Base-by-base conservation (phyloP, 1,284 basidiomycete genomes). In the Tilletia indica region DNA sequence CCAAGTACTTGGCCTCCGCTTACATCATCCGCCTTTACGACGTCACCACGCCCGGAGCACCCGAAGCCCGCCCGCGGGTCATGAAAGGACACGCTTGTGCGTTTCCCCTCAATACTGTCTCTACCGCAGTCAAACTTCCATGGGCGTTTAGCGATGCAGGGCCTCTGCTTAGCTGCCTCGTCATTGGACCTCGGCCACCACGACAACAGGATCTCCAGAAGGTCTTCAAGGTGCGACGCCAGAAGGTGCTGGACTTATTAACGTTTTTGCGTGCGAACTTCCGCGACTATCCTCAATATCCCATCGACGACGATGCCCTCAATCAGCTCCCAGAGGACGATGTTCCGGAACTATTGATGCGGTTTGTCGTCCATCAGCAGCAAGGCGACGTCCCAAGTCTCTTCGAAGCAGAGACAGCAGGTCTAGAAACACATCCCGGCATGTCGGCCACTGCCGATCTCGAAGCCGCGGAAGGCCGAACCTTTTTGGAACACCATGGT, bases 21-120 rank as follows among this genome's bases (percentile, higher is more conserved):
- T 54, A 54, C 51, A 19, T 54, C 51, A 54, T 54, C 16, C 51
- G 51, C 5, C 51, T 54, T 4, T 54, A 54, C 51, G 51, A 54
- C 25, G 4, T 54, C 6, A 54, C 51, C 51, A 19, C 4, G 4
- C 5, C 6, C 4, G 25, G 6, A 4, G 6, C 51, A 6, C 19
- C 16, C 19, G 19, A 19, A 19, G 51, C 6, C 5, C 51, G 51
- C 16, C 51, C 51, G 25, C 16, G 51, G 51, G 25, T 54, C 4
- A n/a, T 31, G 51, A 54, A 54, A 19, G 51, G 51, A 6, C 51
- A 54, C 51, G 6, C 8, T 19, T 54, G 51, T 19, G 51, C 51
- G 6, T 54, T 54, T 54, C 51, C 51, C n/a, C 51, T 54, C 51
- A 54, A 54, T 19, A 54, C 51, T 19, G n/a, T 19, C 5, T 4